A percentile compares a stretch with the other conserved stretches of the same genome.
Conservation (phyloP, 2,329 filamentous ascomycete species). For the Xylariaceae sp. region DNA sequence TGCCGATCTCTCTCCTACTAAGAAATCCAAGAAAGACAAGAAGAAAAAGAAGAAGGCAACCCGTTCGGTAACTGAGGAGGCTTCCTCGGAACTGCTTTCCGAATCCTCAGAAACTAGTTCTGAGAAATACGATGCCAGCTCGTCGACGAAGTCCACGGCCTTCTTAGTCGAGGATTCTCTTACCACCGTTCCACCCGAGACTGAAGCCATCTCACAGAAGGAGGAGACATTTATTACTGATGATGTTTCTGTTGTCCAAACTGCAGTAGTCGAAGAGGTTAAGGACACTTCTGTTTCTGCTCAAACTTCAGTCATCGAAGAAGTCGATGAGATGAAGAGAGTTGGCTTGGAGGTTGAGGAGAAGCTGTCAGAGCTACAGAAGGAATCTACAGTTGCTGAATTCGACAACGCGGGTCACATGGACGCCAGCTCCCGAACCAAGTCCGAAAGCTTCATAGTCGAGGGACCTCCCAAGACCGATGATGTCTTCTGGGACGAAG, state of each 20-base stretch:
- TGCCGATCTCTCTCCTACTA: constrained; percentile 18
- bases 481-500: no score
- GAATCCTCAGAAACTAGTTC: constrained; percentile 2
- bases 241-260: not conserved
- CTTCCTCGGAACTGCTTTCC: constrained; percentile 9
- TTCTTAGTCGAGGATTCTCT: not conserved
- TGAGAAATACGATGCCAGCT: not conserved
- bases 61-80: constrained; percentile 12
- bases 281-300: no score
- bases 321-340: no score
- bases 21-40: constrained; percentile 35
- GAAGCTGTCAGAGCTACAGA: no score
- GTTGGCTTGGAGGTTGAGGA: no score
- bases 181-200: not conserved
- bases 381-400: no score
- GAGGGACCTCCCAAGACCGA: no score
- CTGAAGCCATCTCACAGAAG: not conserved
- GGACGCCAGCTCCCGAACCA: no score
- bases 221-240: not conserved
- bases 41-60: constrained; percentile 30
- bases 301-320: no score
- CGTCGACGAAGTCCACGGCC: not conserved
- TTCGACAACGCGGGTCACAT: no score
- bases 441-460: no score
- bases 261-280: no score